Evolutionary conservation across 2,329 filamentous ascomycete genomes (phyloP).

Genomic region (Neonectria sp.): DNA sequence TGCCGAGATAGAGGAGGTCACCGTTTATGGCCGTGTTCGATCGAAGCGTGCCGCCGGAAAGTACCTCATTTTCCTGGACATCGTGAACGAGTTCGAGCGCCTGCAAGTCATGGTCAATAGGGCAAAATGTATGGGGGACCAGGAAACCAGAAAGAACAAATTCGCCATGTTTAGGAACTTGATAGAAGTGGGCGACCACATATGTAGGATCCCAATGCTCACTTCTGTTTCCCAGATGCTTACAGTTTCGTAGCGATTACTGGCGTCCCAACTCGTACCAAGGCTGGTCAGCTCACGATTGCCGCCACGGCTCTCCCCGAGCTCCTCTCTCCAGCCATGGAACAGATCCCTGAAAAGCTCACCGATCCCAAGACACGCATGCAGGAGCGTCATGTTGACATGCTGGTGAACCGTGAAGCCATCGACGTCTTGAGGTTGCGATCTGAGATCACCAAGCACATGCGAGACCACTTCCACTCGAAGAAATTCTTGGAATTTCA

Average conservation of each 20-base stretch:
- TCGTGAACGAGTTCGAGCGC: conserved; percentile 79
- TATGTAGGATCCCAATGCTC: conserved; percentile 72
- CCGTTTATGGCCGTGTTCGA: conserved; percentile 75
- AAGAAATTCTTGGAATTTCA: conserved; percentile 87
- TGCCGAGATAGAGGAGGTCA: conserved; percentile 48
- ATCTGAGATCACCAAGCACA: conserved; percentile 79
- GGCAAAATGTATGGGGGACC: conserved; percentile 59
- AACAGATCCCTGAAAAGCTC: conserved; percentile 81
- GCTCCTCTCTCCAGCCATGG: conserved; percentile 83
- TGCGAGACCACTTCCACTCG: conserved; percentile 81
- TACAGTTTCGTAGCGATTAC: conserved; percentile 70
- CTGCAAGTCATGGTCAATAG: conserved; percentile 85
- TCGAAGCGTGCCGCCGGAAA: conserved; percentile 80
- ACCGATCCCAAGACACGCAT: conserved; percentile 80
- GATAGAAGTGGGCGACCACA: conserved; percentile 85
- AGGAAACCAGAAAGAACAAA: conserved; percentile 54
- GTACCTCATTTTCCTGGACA: conserved; percentile 87
- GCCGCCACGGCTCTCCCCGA: conserved; percentile 77
- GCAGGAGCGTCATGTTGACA: conserved; percentile 86
- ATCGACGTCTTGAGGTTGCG: conserved; percentile 81
- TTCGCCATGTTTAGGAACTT: conserved; percentile 76
- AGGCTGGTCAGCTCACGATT: conserved; percentile 83
- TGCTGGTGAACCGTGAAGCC: conserved; percentile 80
- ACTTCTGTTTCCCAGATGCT: conserved; percentile 40
- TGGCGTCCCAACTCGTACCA: conserved; percentile 79